These are phyloP conservation scores for Fusarium coffeatum DNA, from an alignment of 2,329 filamentous ascomycete species.

Conservation along the genomic window DNA sequence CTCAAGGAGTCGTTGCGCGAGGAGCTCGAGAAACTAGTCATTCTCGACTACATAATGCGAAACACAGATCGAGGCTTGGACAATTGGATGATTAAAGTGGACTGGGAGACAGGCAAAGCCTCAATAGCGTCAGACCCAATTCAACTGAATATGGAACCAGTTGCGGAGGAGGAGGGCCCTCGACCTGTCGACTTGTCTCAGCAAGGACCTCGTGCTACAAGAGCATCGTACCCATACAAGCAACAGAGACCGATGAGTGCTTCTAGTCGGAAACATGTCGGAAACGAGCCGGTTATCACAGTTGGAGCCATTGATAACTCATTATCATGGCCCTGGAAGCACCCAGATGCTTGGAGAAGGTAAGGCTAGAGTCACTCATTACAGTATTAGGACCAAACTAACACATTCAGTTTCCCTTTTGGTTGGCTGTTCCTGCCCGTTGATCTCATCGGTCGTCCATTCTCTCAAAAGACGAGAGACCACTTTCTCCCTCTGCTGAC, in stretches of 20 bases:
- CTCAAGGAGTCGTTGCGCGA: conserved; percentile 94
- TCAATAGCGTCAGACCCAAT: conserved; percentile 86
- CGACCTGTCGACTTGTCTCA: conserved; percentile 69
- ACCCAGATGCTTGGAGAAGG: conserved; percentile 86
- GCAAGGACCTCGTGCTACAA: conserved; percentile 54
- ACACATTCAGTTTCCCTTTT: conserved; percentile 83
- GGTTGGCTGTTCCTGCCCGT: conserved; percentile 98
- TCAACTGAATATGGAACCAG: conserved; percentile 70
- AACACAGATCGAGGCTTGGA: conserved; percentile 97
- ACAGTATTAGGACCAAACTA: neutral
- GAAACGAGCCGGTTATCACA: conserved; percentile 69
- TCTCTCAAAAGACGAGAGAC: conserved; percentile 91
- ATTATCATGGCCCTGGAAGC: conserved; percentile 98
- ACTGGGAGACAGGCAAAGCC: conserved; percentile 84
- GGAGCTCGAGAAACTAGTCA: conserved; percentile 95
- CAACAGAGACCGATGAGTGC: conserved; percentile 88
- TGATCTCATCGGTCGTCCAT: conserved; percentile 93
- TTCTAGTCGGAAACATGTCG: conserved; percentile 61
- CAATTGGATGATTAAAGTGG: conserved; percentile 99
- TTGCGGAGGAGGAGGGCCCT: conserved; percentile 60
- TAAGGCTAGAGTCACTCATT: conserved; percentile 47
- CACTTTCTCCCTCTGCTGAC: conserved; percentile 97
- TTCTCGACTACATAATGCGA: conserved; percentile 98
- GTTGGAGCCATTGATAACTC: conserved; percentile 98
- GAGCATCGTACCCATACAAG: conserved; percentile 74